Percentiles rank a stretch among this genome's conserved stretches.
Conservation (phyloP, 257 asterid genomes). For the Solanum sejunctum region DNA sequence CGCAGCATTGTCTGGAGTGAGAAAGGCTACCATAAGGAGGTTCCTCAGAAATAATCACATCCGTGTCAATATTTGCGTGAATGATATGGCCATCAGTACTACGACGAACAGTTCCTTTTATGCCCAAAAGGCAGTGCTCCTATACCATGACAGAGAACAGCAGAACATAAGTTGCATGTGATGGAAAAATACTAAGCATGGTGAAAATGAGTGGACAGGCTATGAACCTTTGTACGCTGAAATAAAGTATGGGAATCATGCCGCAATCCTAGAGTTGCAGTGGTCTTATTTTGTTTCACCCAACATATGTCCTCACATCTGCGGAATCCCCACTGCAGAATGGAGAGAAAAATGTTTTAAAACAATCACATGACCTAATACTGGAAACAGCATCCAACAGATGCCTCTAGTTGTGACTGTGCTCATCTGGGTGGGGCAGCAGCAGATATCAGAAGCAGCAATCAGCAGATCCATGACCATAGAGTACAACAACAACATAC, state of each 20-base stretch:
- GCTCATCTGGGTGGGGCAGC: not conserved
- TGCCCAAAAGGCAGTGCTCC: slow-evolving; percentile 57
- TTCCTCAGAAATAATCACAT: slow-evolving; percentile 96
- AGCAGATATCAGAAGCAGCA: not conserved
- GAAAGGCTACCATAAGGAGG: slow-evolving; percentile 75
- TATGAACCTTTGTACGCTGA: slow-evolving; percentile 85
- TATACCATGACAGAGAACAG: not conserved
- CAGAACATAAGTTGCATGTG: not conserved
- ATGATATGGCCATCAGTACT: slow-evolving; percentile 97
- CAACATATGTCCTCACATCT: slow-evolving; percentile 99
- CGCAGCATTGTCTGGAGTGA: not conserved
- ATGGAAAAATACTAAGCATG: not conserved
- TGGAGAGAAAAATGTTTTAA: slow-evolving; percentile 1
- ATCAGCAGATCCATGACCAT: not conserved
- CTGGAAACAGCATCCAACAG: not conserved
- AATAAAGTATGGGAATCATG: slow-evolving; percentile 94
- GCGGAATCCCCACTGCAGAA: slow-evolving; percentile 93
- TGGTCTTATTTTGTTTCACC: slow-evolving; percentile 94
- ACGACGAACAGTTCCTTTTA: slow-evolving; percentile 97
- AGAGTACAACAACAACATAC: not conserved
- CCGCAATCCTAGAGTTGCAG: slow-evolving; percentile 91
- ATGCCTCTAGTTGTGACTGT: not conserved
- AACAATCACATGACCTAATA: not conserved
- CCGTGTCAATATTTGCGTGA: slow-evolving; percentile 99
- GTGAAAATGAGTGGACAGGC: not conserved